These are phyloP conservation scores for Pilobolus umbonatus DNA, from an alignment of 192 early-diverging fungal genomes.

Conservation along the genomic window DNA sequence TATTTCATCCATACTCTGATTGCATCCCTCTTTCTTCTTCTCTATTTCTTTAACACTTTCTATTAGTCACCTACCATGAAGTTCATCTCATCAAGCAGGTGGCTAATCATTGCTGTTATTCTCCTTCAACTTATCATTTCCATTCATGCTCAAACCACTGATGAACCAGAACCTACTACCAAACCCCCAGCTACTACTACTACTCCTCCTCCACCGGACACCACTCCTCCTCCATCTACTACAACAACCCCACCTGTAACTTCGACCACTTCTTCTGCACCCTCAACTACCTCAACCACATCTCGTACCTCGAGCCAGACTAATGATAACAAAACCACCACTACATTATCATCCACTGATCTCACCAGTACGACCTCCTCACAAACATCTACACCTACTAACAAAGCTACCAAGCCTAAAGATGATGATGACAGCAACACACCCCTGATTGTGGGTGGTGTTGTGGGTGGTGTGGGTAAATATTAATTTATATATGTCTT, in stretches of 20 bases:
- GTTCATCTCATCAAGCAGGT: not conserved
- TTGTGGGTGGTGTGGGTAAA: slow-evolving; percentile 20
- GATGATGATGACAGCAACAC: slow-evolving; percentile 2
- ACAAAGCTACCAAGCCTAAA: not conserved
- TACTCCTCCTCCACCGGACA: not conserved
- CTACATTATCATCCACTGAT: not conserved
- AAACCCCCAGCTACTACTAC: not conserved
- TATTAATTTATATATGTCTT: too few species aligned
- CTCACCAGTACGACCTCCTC: not conserved
- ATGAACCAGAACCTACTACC: not conserved
- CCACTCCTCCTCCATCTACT: not conserved
- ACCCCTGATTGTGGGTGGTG: slow-evolving; percentile 8
- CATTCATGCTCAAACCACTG: not conserved
- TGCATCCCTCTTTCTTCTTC: too few species aligned
- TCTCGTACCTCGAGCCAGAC: not conserved
- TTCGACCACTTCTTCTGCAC: not conserved
- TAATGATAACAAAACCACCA: not conserved
- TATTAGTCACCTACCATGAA: too few species aligned
- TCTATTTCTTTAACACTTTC: too few species aligned
- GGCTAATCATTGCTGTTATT: not conserved
- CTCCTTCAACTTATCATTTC: not conserved
- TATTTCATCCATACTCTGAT: too few species aligned
- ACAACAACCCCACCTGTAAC: not conserved
- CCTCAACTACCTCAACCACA: not conserved
- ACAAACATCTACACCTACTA: not conserved